Evolutionary conservation across 345 rosid species (phyloP), one percentile per base, ranked within the genome.

Genomic region (Populus euphratica): DNA sequence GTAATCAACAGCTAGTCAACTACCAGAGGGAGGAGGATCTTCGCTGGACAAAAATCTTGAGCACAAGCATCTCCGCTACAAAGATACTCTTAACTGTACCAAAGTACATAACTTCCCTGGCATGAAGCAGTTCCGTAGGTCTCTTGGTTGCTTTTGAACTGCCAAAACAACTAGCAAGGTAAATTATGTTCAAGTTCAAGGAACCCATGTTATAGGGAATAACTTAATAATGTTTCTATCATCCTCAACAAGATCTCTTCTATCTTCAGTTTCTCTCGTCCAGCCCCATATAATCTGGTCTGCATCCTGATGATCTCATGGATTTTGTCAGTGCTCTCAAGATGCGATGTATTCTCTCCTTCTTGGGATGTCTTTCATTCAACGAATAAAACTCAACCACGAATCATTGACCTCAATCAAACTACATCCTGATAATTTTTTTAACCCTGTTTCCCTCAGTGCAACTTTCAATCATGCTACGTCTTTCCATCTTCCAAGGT

Each of bases 341-440:
- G 68, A 90, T 75, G 76, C 54, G 75, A 66, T 89, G 86, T 68
- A 93, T 80, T 18, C 78, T 84, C 82, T 93, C 83, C 44, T 84
- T 83, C 76, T 86, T 73, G 47, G 89, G 84, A 78, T 88, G 93
- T 73, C 91, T 88, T 84, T 88, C 95, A 67, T 90, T 94, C 20
- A 89, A 77, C 74, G 97, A 93, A 82, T 87, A 90, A 80, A 93
- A 94, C 83, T 94, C 91, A 21, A 88, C 87, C 14, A 91, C 85
- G 47, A 76, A 79, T 85, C 90, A 81, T 85, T 82, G 2, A 89
- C 85, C 87, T 90, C 97, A 71, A 93, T 86, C 82, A 81, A 87
- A 87, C 98, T 93, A 75, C 91, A 87, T 5, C 98, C 98, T 25
- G 97, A 92, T 74, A 81, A 73, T 85, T 94, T 94, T 83, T 80